Evolutionary conservation across 2,329 filamentous ascomycete genomes (phyloP), one percentile per base, ranked within the genome.

Genomic region (Neonectria hederae): DNA sequence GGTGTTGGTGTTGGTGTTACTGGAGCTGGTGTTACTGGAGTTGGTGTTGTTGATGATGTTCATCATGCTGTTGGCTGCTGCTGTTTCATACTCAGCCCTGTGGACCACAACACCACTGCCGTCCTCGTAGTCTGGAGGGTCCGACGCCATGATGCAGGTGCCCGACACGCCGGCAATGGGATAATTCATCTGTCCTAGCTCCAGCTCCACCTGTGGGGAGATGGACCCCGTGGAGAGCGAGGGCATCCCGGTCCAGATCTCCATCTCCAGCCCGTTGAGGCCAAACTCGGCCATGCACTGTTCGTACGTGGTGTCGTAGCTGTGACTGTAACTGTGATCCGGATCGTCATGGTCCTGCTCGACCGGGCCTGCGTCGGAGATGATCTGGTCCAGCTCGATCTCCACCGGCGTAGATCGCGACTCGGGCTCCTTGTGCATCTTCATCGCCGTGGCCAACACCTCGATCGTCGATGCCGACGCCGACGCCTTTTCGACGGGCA

Each of bases 251-350:
- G 45, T n/a, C 45, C 45, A 49, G 45, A 49, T 49, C 24, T 49
- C 45, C 24, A 49, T 49, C 24, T 49, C 45, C 24, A 49, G 45
- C 4, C 24, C 24, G 45, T 49, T 49, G 45, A 49, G 45, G 45
- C 45, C 24, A 28, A 49, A 49, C 24, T 49, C 45, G 45, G 45
- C 45, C 24, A 49, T 49, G 45, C 45, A 49, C 24, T 49, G 45
- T 9, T 49, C 22, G 45, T 49, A 49, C 7, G 24, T 49, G 13
- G 45, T 30, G 13, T 19, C 24, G 24, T 49, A n/a, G 11, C 2
- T 45, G 42, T 10, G 10, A 4, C 11, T 32, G 30, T 13, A 10
- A 13, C 13, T 32, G 14, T 6, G 13, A 17, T 38, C 14, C 21
- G 24, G 42, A 19, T 22, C 11, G 4, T 45, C 19, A 5, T 13